phyloP scores from a whole-genome alignment of 192 early-diverging fungal genomes.

The Haplosporangium gracile region DNA sequence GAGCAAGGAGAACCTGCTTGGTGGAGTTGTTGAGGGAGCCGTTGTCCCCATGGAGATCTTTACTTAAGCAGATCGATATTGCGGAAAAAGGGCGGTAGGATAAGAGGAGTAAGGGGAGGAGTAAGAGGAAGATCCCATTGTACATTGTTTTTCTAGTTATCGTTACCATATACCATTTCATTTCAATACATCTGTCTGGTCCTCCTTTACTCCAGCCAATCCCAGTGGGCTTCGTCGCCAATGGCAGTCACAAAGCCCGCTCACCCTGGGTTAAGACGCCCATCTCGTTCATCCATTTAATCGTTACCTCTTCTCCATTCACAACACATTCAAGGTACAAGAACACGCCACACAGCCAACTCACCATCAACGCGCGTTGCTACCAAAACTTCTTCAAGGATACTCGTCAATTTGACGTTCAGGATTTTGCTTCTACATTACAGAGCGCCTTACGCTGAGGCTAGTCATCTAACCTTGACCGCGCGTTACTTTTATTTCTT shows the following conservation, averaged over 20 bases:
- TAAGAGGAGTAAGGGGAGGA: not conserved
- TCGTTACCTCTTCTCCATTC: not conserved
- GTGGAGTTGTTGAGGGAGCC: slow-evolving; percentile 59
- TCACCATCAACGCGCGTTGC: not conserved
- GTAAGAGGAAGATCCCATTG: not conserved
- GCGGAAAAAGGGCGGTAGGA: not conserved
- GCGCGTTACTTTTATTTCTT: not conserved
- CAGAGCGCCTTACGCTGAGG: no score
- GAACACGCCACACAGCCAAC: not conserved
- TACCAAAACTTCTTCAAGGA: not conserved
- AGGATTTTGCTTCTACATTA: no score
- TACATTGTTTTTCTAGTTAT: not conserved
- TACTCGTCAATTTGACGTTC: no score
- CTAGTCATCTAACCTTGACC: not conserved
- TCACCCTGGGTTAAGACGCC: no score
- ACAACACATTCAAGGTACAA: not conserved
- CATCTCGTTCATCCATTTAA: not conserved
- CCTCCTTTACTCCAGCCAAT: not conserved
- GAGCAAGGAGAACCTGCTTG: slow-evolving; percentile 65
- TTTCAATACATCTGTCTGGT: not conserved
- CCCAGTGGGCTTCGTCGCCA: not conserved
- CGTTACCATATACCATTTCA: not conserved
- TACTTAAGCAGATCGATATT: slow-evolving; percentile 30
- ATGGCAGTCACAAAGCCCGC: not conserved
- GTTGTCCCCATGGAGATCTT: slow-evolving; percentile 71